phyloP scores from a whole-genome alignment of 768 basidiomycete species.

The Tephrocybe sp. region DNA sequence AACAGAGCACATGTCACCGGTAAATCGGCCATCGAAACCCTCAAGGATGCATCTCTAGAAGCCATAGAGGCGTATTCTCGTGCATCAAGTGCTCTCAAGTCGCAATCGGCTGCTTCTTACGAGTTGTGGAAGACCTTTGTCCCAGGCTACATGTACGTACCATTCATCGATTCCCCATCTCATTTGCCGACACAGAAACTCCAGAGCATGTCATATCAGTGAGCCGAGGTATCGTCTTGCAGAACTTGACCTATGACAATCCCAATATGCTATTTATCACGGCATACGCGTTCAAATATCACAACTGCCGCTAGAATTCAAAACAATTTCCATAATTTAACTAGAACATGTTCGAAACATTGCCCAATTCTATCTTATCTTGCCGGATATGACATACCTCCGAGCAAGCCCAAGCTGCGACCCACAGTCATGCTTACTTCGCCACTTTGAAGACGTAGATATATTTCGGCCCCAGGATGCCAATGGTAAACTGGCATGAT shows the following conservation, averaged over 20 bases:
- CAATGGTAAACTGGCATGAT: too few relatives aligned
- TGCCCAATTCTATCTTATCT: too few relatives aligned
- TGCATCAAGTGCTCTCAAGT: neutral
- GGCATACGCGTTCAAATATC: too few relatives aligned
- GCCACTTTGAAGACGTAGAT: too few relatives aligned
- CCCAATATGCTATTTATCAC: too few relatives aligned
- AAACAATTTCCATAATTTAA: too few relatives aligned
- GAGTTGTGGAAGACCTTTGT: neutral
- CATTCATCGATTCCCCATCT: neutral
- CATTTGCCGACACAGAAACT: neutral
- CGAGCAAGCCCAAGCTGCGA: too few relatives aligned
- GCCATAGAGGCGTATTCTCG: neutral
- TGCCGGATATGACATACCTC: too few relatives aligned
- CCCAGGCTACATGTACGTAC: neutral
- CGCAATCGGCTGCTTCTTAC: neutral
- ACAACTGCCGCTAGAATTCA: too few relatives aligned
- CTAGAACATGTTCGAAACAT: too few relatives aligned
- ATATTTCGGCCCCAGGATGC: too few relatives aligned
- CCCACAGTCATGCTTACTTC: too few relatives aligned
- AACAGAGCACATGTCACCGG: neutral
- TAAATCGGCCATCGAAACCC: neutral
- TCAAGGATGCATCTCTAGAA: neutral
- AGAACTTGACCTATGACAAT: neutral
- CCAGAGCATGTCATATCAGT: neutral
- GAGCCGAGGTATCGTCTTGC: constrained; percentile 1